Base-by-base conservation (phyloP, 2,329 filamentous ascomycete species). In the Diaporthe citrichinensis region DNA sequence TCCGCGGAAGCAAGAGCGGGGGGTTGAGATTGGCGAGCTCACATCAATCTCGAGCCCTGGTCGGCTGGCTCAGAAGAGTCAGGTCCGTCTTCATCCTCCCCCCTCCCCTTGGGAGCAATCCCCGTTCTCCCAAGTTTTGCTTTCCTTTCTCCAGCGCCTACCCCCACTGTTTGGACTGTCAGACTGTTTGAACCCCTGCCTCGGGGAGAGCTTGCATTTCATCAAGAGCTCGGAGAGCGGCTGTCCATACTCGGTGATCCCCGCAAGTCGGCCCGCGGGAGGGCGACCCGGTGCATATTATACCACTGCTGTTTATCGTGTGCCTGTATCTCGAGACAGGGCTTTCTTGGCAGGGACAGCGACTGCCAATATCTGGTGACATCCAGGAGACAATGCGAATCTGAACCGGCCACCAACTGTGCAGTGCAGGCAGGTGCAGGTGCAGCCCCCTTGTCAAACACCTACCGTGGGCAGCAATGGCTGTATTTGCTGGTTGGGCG, bases 21-120 rank as follows among this genome's bases (percentile, higher is more conserved):
- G 49, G 44, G 28, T 75, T 34, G 74, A 75, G 74, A 76, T 76
- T 76, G 74, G 71, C 74, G 74, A 76, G 74, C 62, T 76, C 71
- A 65, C 74, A 76, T 76, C 74, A 73, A 75, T 72, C 68, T 71
- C 57, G 51, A 57, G 41, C 58, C 46, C 61, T 28, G 49, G 57
- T 41, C 41, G 31, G 41, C 39, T 51, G 69, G 28, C 28, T 28
- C 25, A 39, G 20, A 61, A n/a, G 44, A 49, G 39, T 61, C 69
- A 59, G 55, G 23, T 28, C 41, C 55, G 39, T 31, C 25, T 3
- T n/a, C 34, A 12, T 39, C 31, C 15, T 23, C n/a, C 39, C 23
- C 12, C 17, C 5, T 31, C 34, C 34, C 23, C 4, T 9, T 28
- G n/a, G 58, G 36, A 34, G 14, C 36, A 39, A 23, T 28, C 9